Base-by-base conservation (phyloP, 2,329 filamentous ascomycete species). In the Aureobasidium sp. region DNA sequence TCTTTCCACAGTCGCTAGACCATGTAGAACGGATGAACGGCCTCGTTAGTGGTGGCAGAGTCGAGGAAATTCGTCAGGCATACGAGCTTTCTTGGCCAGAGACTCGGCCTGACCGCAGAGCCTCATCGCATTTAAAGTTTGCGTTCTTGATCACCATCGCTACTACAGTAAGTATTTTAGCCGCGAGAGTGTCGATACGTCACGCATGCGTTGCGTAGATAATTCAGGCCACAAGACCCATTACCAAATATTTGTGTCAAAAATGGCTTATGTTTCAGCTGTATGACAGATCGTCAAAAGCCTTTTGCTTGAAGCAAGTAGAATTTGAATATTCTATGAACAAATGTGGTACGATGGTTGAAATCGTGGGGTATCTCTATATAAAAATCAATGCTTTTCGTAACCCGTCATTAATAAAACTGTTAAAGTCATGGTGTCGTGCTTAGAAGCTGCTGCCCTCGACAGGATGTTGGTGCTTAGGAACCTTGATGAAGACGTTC, bases 401-500 rank as follows among this genome's bases (percentile, higher is more conserved):
- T 57, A 46, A 34, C 27, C 53, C 53, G 20, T 57, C 53, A 46
- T 57, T 46, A 57, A 44, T 34, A 47, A 37, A 47, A 58, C 42
- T 58, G 55, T 58, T 58, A 47, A 58, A 58, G 41, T 47, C 55
- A 15, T 58, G 17, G 32, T 58, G 53, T 55, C 52, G 26, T 46
- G 27, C 39, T 46, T 17, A 57, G 39, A 57, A 57, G 29, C 17
- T 46, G 27, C 27, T 46, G 26, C 37, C 34, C 17, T 51, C 46
- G 20, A n/a, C 20, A 46, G 27, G 44, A 29, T 36, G 26, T 27
- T 41, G 44, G 44, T 60, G 57, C 12, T 42, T 39, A 7, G 57
- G 57, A 12, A 60, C 57, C 27, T 60, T 60, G 57, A 51, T 60
- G 20, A 60, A 60, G 2, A 60, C 46, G 13, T 60, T 72, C 61